A percentile compares a stretch with the other conserved stretches of the same genome.
These are phyloP conservation scores for Hypoxylon sp. DNA, from an alignment of 2,329 filamentous ascomycete species.

Conservation along the genomic window DNA sequence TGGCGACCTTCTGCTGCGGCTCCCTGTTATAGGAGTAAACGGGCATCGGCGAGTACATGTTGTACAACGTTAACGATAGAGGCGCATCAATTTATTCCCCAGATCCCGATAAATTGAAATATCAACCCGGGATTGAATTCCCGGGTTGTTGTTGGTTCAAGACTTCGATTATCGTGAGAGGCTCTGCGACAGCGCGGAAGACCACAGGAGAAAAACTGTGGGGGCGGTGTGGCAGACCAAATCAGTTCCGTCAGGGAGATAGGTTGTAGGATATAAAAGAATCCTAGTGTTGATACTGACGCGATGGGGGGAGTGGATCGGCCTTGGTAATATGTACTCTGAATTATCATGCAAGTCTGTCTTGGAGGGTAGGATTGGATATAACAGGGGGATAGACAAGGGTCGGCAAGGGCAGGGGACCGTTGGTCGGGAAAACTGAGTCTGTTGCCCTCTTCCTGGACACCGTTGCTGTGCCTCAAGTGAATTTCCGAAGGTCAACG, in stretches of 20 bases:
- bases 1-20: slow-evolving; percentile 43
- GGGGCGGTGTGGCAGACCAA: slow-evolving; percentile 49
- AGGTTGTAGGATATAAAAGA: slow-evolving; percentile 51
- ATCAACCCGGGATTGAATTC: slow-evolving; percentile 44
- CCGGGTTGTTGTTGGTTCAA: slow-evolving; percentile 42
- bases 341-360: slow-evolving; percentile 53
- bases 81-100: slow-evolving; percentile 39
- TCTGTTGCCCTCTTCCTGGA: slow-evolving; percentile 27
- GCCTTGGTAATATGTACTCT: slow-evolving; percentile 50
- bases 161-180: slow-evolving; percentile 45
- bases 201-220: slow-evolving; percentile 47
- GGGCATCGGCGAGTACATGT: slow-evolving; percentile 51
- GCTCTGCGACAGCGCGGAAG: slow-evolving; percentile 46
- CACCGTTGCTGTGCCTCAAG: slow-evolving; percentile 36
- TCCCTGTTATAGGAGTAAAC: slow-evolving; percentile 47
- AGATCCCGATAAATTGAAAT: slow-evolving; percentile 40
- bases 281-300: slow-evolving; percentile 49
- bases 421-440: slow-evolving; percentile 38
- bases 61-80: slow-evolving; percentile 34
- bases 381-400: slow-evolving; percentile 47
- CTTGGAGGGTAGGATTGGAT: slow-evolving; percentile 48
- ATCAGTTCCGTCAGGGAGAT: slow-evolving; percentile 47
- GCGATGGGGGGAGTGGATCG: slow-evolving; percentile 51
- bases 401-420: slow-evolving; percentile 39
- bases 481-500: slow-evolving; percentile 40